Evolutionary conservation across 768 basidiomycete species (phyloP).

Genomic region (Cystobasidiopsis lactophilus): DNA sequence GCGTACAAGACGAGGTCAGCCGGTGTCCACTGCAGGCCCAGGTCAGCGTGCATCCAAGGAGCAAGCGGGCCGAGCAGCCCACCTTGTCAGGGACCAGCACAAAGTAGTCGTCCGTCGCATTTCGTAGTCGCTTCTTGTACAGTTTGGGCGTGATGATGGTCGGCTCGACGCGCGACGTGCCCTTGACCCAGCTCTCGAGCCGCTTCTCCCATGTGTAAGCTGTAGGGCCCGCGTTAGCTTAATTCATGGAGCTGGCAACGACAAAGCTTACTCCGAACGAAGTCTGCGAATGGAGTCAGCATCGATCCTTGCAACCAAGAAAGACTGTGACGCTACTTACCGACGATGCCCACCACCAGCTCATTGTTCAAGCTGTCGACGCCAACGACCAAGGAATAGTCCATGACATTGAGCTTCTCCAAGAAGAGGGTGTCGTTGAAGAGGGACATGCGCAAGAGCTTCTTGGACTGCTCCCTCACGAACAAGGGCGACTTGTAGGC

Average conservation of each 20-base stretch:
- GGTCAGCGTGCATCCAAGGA: too few relatives aligned
- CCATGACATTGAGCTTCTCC: conserved; percentile 56
- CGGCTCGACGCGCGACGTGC: conserved; percentile 77
- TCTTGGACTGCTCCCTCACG: conserved; percentile 86
- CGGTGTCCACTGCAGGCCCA: too few relatives aligned
- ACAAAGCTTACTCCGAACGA: conserved; percentile 36
- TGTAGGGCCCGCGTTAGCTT: background rate
- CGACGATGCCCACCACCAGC: conserved; percentile 88
- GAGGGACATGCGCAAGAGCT: conserved; percentile 68
- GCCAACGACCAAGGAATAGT: conserved; percentile 88
- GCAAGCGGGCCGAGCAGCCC: too few relatives aligned
- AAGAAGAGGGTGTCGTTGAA: conserved; percentile 92
- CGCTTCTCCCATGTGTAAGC: conserved; percentile 25
- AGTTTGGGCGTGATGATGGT: conserved; percentile 92
- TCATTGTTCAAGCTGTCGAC: conserved; percentile 76
- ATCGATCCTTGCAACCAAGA: background rate
- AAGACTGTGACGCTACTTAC: too few relatives aligned
- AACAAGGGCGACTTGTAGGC: conserved; percentile 75
- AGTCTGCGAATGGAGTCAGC: conserved; percentile 34
- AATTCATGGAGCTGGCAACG: background rate
- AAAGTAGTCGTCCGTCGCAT: conserved; percentile 13
- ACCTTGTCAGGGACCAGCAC: conserved; percentile 15
- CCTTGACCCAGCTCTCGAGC: conserved; percentile 94
- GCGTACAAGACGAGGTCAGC: too few relatives aligned
- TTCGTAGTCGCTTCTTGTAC: conserved; percentile 34